These are phyloP conservation scores for Pseudogymnoascus sp. DNA, from an alignment of 2,329 filamentous ascomycete genomes.

Conservation along the genomic window DNA sequence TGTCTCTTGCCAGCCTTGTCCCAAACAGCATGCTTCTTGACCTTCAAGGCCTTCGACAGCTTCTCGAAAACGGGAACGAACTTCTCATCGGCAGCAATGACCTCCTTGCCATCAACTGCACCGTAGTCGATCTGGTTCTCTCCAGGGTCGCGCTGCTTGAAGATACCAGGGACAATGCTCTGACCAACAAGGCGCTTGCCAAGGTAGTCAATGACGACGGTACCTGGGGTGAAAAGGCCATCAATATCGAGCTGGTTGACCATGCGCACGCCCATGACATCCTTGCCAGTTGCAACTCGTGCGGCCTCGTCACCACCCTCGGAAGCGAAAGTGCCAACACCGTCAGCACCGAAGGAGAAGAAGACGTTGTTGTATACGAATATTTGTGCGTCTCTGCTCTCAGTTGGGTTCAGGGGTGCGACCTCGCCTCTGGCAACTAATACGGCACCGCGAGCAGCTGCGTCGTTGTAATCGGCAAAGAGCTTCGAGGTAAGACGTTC, in stretches of 20 bases:
- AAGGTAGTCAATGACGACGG: conserved; percentile 92
- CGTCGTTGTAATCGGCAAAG: conserved; percentile 96
- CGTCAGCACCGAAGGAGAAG: conserved; percentile 96
- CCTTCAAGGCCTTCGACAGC: conserved; percentile 79
- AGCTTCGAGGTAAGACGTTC: conserved; percentile 91
- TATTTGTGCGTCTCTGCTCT: conserved; percentile 87
- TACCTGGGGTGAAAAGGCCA: conserved; percentile 89
- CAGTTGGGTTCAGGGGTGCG: conserved; percentile 87
- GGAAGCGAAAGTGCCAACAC: conserved; percentile 91
- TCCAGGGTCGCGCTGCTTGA: conserved; percentile 94
- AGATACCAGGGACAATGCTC: conserved; percentile 96
- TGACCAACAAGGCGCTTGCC: conserved; percentile 96
- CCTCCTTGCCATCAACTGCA: conserved; percentile 92
- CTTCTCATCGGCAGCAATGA: conserved; percentile 81
- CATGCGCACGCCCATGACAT: conserved; percentile 85
- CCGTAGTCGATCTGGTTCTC: conserved; percentile 99
- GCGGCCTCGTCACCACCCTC: conserved; percentile 97
- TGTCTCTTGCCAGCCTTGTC: conserved; percentile 89
- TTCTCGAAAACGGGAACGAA: conserved; percentile 81
- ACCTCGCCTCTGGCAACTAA: conserved; percentile 90
- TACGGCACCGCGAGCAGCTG: conserved; percentile 83
- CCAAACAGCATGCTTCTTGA: conserved; percentile 95
- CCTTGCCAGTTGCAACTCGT: conserved; percentile 90
- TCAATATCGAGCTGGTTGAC: conserved; percentile 97
- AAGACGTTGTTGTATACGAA: conserved; percentile 99